These are phyloP conservation scores for Pythium guiyangense DNA, from an alignment of 352 stramenopile species.

Conservation along the genomic window DNA sequence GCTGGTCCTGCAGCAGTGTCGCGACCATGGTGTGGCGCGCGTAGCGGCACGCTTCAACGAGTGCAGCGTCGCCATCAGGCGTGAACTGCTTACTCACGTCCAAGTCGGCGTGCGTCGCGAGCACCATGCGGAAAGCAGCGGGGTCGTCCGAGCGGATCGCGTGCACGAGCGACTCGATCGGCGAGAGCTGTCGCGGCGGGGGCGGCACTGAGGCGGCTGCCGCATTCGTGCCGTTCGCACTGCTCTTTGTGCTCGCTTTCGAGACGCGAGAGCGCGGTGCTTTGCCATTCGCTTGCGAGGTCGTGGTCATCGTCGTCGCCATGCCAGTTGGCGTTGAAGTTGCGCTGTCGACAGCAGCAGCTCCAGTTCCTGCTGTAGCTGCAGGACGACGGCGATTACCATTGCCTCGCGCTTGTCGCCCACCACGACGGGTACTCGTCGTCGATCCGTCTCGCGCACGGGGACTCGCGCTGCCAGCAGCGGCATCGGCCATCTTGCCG, in stretches of 20 bases:
- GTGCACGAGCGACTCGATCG: conserved; percentile 10
- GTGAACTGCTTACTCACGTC: conserved; percentile 34
- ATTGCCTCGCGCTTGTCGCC: background rate
- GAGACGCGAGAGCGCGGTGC: background rate
- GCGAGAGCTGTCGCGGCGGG: background rate
- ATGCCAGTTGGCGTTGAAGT: background rate
- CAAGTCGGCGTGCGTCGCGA: conserved; percentile 12
- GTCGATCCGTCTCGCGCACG: background rate
- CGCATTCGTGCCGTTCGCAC: background rate
- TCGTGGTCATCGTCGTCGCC: background rate
- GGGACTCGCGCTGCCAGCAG: background rate
- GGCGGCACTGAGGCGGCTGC: too few species aligned
- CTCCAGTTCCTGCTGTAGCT: background rate
- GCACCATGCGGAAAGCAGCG: conserved; percentile 7
- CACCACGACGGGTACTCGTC: background rate
- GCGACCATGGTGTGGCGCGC: conserved; percentile 37
- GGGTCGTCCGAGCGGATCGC: conserved; percentile 12
- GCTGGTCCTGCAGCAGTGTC: conserved; percentile 21
- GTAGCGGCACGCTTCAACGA: conserved; percentile 58
- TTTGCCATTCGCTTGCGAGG: background rate
- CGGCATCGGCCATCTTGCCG: background rate
- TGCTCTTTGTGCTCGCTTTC: background rate
- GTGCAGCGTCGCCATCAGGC: conserved; percentile 27
- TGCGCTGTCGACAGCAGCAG: background rate
- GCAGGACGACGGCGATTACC: background rate